phyloP scores from a whole-genome alignment of 257 asterid genomes.

The Ophiorrhiza pumila region DNA sequence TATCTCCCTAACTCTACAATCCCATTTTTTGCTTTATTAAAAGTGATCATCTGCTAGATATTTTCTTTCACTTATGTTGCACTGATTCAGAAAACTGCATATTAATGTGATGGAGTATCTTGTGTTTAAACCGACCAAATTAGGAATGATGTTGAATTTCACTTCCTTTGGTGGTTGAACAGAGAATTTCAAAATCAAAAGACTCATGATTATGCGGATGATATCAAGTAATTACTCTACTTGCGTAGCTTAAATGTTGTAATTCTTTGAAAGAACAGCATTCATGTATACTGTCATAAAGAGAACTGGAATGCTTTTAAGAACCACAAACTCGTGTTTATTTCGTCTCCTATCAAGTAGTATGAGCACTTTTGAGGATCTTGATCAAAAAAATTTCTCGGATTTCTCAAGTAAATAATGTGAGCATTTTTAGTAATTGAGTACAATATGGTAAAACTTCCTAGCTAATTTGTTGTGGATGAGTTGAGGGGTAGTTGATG shows the following conservation, averaged over 20 bases:
- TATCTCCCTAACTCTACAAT: constrained; percentile 7
- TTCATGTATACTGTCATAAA: too few species aligned
- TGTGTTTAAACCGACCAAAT: not conserved
- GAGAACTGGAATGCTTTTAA: too few species aligned
- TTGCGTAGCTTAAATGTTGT: not conserved
- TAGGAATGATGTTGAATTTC: constrained; percentile 15
- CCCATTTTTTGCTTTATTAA: not conserved
- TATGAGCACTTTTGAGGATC: too few species aligned
- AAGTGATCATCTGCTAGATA: not conserved
- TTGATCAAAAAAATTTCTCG: too few species aligned
- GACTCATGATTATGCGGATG: constrained; percentile 4
- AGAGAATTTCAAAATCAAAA: not conserved
- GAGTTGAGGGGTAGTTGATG: not conserved
- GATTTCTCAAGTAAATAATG: too few species aligned
- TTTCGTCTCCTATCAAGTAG: too few species aligned
- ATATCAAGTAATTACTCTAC: constrained; percentile 7
- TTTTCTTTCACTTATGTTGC: not conserved
- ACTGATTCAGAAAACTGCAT: not conserved
- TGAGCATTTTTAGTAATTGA: too few species aligned
- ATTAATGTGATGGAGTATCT: not conserved
- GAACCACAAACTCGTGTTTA: too few species aligned
- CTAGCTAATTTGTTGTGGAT: not conserved
- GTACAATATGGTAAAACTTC: too few species aligned
- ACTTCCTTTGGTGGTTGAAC: constrained; percentile 20
- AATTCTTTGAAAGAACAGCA: not conserved